A percentile compares a stretch with the other conserved stretches of the same genome.
Evolutionary conservation across 495 filamentous ascomycete species (phyloP).

Genomic region (Annulohypoxylon bovei): DNA sequence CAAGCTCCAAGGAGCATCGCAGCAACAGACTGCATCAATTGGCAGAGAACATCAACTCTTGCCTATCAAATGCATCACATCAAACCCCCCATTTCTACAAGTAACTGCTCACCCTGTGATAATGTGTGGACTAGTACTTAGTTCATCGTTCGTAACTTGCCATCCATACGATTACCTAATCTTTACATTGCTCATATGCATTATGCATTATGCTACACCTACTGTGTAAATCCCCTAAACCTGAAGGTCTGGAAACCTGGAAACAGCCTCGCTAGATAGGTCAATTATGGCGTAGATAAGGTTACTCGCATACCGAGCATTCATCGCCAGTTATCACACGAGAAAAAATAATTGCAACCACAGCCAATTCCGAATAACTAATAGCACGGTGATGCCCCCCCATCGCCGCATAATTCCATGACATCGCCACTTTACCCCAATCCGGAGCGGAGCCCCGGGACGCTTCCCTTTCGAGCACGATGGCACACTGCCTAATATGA

Average conservation of each 20-base stretch:
- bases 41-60: not conserved
- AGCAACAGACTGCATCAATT: not conserved
- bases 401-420: not conserved
- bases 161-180: too few species aligned
- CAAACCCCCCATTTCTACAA: not conserved
- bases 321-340: too few species aligned
- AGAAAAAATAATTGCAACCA: too few species aligned
- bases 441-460: constrained; percentile 24
- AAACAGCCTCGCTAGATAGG: too few species aligned
- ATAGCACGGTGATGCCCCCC: not conserved
- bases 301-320: too few species aligned
- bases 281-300: too few species aligned
- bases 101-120: not conserved
- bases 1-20: not conserved
- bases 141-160: too few species aligned
- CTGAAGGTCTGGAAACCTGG: too few species aligned
- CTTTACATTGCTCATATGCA: too few species aligned
- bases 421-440: constrained; percentile 20
- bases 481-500: constrained; percentile 22
- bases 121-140: not conserved
- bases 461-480: constrained; percentile 33
- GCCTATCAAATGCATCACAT: not conserved
- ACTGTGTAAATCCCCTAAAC: too few species aligned
- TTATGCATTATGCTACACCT: too few species aligned
- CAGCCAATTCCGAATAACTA: not conserved